Base-by-base conservation (phyloP, 1,284 basidiomycete genomes). In the Bondarzewia mesenterica region DNA sequence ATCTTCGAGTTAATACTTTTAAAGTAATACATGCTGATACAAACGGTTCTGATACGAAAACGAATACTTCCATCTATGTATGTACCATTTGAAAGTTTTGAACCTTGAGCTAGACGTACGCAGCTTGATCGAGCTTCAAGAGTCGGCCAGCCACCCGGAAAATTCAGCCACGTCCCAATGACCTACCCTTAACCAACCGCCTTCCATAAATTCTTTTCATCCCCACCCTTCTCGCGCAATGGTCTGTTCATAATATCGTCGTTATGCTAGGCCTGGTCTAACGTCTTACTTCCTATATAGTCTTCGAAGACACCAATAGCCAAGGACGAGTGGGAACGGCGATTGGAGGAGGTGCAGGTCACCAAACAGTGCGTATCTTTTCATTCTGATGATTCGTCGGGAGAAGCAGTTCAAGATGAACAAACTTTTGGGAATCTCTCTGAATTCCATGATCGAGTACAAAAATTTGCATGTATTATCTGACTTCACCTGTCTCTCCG, bases 401-500 rank as follows among this genome's bases (percentile, higher is more conserved):
- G 42, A 36, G 38, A 53, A 50, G 46, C 38, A 40, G 16, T 16
- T 53, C 50, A 60, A 67, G 85, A 88, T 80, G 80, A 84, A 64
- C 68, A 66, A 75, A 65, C 64, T 58, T 81, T 71, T 89, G 88
- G 88, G 88, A 90, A 90, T 90, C 88, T 89, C 88, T 85, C 87
- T 79, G 87, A 89, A 67, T 60, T 44, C 58, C 51, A 67, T 80
- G 82, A 80, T 72, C 84, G 85, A 74, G 60, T 40, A 60, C 68
- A 66, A 69, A 66, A 62, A 63, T 54, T 78, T 83, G 80, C 82
- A 88, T 87, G 77, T 82, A 83, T 85, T 87, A 85, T 81, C 85
- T 88, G 85, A 88, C 38, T 35, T 40, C 50, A 49, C 50, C 23
- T 51, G 44, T 23, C 50, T 46, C 39, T 47, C 48, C 40, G 44